phyloP scores from a whole-genome alignment of 2,329 filamentous ascomycete genomes.

The Colletotrichum caudatum region DNA sequence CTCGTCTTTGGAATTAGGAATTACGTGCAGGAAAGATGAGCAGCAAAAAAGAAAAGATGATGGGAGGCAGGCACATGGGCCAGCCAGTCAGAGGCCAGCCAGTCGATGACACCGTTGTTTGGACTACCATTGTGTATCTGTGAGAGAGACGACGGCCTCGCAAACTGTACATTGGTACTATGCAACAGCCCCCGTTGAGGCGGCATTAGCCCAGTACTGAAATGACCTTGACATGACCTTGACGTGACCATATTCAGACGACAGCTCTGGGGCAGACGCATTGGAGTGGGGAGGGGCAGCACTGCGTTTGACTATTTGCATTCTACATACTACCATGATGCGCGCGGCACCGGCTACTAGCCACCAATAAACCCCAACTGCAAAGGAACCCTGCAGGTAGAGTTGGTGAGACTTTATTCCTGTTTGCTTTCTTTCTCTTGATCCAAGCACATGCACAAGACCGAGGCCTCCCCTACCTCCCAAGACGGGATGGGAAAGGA shows the following conservation, averaged over 20 bases:
- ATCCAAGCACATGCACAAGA: slow-evolving; percentile 8
- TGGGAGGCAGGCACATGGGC: background rate
- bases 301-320: background rate
- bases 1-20: slow-evolving; percentile 18
- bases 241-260: slow-evolving; percentile 12
- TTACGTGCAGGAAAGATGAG: slow-evolving; percentile 38
- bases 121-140: too few species aligned
- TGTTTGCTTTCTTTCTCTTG: slow-evolving; percentile 2
- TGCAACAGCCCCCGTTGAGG: slow-evolving; percentile 12
- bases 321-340: background rate
- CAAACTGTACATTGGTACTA: too few species aligned
- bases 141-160: too few species aligned
- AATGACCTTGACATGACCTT: slow-evolving; percentile 15
- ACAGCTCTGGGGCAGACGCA: background rate
- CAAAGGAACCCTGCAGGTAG: slow-evolving; percentile 11
- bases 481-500: background rate
- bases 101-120: slow-evolving; percentile 31
- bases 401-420: background rate
- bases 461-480: background rate
- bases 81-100: slow-evolving; percentile 10
- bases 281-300: background rate
- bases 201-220: slow-evolving; percentile 5
- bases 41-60: slow-evolving; percentile 31
- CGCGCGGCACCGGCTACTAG: background rate
- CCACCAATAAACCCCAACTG: background rate